A percentile compares a stretch with the other conserved stretches of the same genome.
Evolutionary conservation across 192 early-diverging fungal genomes (phyloP).

Genomic region (Chytriomyces hyalinus): DNA sequence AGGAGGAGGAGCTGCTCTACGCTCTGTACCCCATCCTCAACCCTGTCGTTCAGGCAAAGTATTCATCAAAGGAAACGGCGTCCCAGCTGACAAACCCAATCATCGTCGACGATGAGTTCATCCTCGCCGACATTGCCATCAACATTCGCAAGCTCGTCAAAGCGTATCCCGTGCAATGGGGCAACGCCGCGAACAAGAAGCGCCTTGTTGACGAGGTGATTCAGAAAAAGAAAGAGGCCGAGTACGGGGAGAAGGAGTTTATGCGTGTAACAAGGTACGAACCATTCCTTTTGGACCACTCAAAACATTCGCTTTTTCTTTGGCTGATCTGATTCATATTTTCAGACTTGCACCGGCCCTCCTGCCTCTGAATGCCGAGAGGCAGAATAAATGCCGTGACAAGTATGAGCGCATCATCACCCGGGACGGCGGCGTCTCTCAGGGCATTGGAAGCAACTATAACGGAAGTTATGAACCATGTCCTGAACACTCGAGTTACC

Average conservation of each 20-base stretch:
- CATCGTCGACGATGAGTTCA: slow-evolving; percentile 23
- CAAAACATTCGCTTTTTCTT: neutral
- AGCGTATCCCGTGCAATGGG: slow-evolving; percentile 18
- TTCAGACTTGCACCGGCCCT: slow-evolving; percentile 5
- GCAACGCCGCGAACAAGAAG: neutral
- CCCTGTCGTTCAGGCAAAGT: neutral
- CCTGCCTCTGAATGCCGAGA: slow-evolving; percentile 6
- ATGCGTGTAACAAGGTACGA: neutral
- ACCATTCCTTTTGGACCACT: neutral
- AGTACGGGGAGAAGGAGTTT: slow-evolving; percentile 2
- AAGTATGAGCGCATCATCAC: slow-evolving; percentile 18
- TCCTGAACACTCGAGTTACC: too few species aligned
- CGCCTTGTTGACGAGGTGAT: neutral
- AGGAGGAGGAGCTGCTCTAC: neutral
- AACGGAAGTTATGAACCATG: too few species aligned
- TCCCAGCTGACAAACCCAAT: slow-evolving; percentile 14
- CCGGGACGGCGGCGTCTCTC: neutral
- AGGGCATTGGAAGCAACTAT: too few species aligned
- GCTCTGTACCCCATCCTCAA: slow-evolving; percentile 13
- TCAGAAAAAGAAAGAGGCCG: neutral
- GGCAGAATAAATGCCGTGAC: slow-evolving; percentile 17
- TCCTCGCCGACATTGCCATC: slow-evolving; percentile 31
- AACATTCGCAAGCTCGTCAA: slow-evolving; percentile 11
- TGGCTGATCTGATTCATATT: neutral
- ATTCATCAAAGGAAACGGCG: neutral